Base-by-base conservation (phyloP, 1,284 basidiomycete species). In the Tilletia indica region DNA sequence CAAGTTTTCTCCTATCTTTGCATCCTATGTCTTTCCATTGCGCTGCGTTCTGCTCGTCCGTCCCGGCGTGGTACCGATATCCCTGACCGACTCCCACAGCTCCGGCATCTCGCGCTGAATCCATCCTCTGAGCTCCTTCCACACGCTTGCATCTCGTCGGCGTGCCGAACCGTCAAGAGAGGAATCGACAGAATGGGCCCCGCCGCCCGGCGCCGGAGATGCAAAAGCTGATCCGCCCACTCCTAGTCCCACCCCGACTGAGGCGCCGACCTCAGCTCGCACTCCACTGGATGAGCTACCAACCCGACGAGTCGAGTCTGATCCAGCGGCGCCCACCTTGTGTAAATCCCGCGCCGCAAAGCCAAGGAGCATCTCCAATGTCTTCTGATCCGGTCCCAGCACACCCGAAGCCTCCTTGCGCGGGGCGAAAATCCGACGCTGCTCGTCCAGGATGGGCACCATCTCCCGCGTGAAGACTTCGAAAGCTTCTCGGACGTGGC, bases 401-500 rank as follows among this genome's bases (percentile, higher is more conserved):
- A 4, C 6, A 25, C 49, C 49, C 19, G 19, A 5, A 5, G 6
- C 49, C 21, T 54, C 6, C 49, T 54, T 54, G 49, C 16, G 8
- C 8, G 38, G 25, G 25, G 5, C 36, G 8, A 64, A 42, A 16
- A 21, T 19, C 2, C 38, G 14, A 14, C 36, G 6, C 14, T 64
- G 61, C 11, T 36, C 34, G 2, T 25, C 61, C 31, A 64, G 38
- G 31, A 14, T 64, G 25, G 61, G 61, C 2, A 64, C 38, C 61
- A 64, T 64, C 12, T 64, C 61, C 42, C 12, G 42, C 42, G 42
- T 54, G 49, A 54, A 54, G 21, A 89, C 86, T 79, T 88, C 87
- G 45, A 90, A 82, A 0, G 93, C 93, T 68, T 93, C 91, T 31
- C 90, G 88, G 38, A 92, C 77, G 76, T 86, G 86, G 4, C 89